Base-by-base conservation (phyloP, 176 grass and related monocot species). In the maize (Zea mays) region DNA sequence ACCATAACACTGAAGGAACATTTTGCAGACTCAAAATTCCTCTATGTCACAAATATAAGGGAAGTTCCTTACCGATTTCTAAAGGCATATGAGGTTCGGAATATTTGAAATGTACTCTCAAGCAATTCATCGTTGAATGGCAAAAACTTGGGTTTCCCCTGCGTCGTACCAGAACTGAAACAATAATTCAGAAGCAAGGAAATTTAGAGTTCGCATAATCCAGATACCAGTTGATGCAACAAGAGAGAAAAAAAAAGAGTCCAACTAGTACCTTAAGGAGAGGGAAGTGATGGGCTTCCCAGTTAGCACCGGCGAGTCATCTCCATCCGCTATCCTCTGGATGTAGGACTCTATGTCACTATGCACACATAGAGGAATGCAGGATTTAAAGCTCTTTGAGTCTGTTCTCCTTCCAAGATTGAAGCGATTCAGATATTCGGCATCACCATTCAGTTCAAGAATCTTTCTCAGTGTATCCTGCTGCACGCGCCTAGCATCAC, bases 101-200 rank as follows among this genome's bases (percentile, higher is more conserved):
- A 97, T 76, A 97, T 87, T 81, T 97, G 88, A 57, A 97, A 80
- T 66, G 91, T 93, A 13, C 85, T 85, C 17, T 93, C 84, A 71
- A 97, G 80, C 45, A 97, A 79, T 78, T 97, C 91, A n/a, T 97
- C 94, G 72, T 89, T 97, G 61, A 97, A 97, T 36, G 88, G 88
- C 52, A 97, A 38, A 65, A 87, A 93, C 76, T 97, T 97, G 20
- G 91, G 94, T 69, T 89, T 97, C 69, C 94, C 94, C 54, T 91
- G 84, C 36, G 91, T 97, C 13, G 94, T 97, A 55, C 94, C 94
- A 73, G 94, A 97, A 83, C 94, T 97, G 88, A 20, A 80, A 34
- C 69, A 60, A 78, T 57, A 61, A 50, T 12, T 54, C 4, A 12
- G 61, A 82, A 59, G 69, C 56, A 76, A 61, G 0, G 3, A 74